Conservation (phyloP, 2,329 filamentous ascomycete genomes). For the Claviceps sp. region DNA sequence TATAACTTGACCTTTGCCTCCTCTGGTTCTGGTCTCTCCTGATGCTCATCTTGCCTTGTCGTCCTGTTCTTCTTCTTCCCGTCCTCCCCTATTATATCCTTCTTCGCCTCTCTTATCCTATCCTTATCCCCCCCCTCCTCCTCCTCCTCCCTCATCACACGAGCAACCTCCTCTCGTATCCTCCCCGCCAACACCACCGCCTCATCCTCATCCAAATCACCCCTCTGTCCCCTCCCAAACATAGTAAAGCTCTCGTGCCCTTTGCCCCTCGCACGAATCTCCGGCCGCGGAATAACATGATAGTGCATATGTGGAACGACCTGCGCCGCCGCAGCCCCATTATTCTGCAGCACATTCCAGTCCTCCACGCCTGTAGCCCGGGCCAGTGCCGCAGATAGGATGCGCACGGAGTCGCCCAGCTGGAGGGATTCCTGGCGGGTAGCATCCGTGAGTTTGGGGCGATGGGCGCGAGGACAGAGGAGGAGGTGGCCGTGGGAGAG, state of each 20-base stretch:
- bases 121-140: slow-evolving; percentile 21
- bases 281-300: slow-evolving; percentile 79
- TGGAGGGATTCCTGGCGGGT: slow-evolving; percentile 48
- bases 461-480: slow-evolving; percentile 64
- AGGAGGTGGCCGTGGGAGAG: slow-evolving; percentile 73
- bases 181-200: slow-evolving; percentile 44
- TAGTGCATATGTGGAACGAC: slow-evolving; percentile 92
- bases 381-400: slow-evolving; percentile 59
- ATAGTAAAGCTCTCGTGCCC: slow-evolving; percentile 61
- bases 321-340: slow-evolving; percentile 77
- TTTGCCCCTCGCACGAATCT: slow-evolving; percentile 40
- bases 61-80: not conserved
- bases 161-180: slow-evolving; percentile 36
- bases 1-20: not conserved
- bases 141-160: slow-evolving; percentile 31
- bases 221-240: slow-evolving; percentile 62
- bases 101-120: not conserved
- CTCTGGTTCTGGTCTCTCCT: not conserved
- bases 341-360: slow-evolving; percentile 97
- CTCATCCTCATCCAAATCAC: slow-evolving; percentile 67
- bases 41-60: not conserved
- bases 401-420: slow-evolving; percentile 53
- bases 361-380: slow-evolving; percentile 59
- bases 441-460: slow-evolving; percentile 64
- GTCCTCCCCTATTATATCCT: not conserved